Base-by-base conservation (phyloP, 352 stramenopile species). In the Globisporangium viniferum region DNA sequence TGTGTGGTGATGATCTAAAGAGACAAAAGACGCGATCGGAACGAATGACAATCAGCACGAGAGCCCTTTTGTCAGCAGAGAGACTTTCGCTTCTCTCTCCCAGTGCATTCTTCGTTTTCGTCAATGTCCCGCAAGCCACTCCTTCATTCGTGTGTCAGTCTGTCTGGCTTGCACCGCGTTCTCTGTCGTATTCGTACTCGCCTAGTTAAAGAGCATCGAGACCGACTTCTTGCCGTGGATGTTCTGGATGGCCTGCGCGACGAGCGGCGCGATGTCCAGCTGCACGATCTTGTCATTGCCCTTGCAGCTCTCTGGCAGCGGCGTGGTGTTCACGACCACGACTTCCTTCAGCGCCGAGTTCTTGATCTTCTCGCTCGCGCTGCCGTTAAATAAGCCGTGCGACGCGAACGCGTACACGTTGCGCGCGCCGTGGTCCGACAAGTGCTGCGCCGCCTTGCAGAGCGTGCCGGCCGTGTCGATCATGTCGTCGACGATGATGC, bases 401-500 rank as follows among this genome's bases (percentile, higher is more conserved):
- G 95, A 99, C 24, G 97, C 97, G 80, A 99, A 99, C 22, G 98
- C 97, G 84, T 99, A 99, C 65, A 99, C 98, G 69, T 98, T 96
- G 59, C 95, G 91, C 12, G 97, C 97, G 44, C 98, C 98, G 68
- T 98, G 95, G 69, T 97, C 92, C 22, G 90, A 83, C 59, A 99
- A 79, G 70, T 99, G 96, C 79, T 99, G 96, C 54, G 97, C 97
- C 48, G 97, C 98, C 81, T 99, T 99, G 80, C 97, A 99, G 20
- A 99, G 77, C 44, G 97, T 99, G 64, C 98, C 98, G 48, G 98
- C 98, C 51, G 98, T 99, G 83, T 99, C 98, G 74, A 99, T 99
- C 98, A 99, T 99, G 81, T 99, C 98, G 78, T 99, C 98, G 20
- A 99, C 98, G 69, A 99, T 99, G 74, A 99, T 99, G 71, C 97